These are phyloP conservation scores for Ustilago hordei DNA, from an alignment of 1,284 basidiomycete species.

Conservation along the genomic window DNA sequence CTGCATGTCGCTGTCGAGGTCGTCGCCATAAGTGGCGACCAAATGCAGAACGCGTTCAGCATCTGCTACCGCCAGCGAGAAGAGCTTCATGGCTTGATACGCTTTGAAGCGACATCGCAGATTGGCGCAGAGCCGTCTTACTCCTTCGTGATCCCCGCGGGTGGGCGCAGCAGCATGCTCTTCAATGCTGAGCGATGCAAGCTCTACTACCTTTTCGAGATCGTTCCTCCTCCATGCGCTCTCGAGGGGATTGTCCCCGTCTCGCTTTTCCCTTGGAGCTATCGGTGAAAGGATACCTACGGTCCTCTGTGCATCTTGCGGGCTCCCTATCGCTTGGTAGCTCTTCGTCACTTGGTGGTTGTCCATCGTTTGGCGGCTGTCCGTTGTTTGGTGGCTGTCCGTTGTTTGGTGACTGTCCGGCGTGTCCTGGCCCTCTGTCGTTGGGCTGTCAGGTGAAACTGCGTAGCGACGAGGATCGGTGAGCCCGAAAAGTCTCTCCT, in stretches of 20 bases:
- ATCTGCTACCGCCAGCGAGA: slow-evolving; percentile 10
- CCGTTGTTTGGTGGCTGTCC: background rate
- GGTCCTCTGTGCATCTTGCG: background rate
- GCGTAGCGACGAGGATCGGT: background rate
- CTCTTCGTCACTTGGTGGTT: background rate
- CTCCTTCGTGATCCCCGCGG: background rate
- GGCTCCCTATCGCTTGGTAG: background rate
- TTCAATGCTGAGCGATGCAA: slow-evolving; percentile 9
- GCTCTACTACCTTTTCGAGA: slow-evolving; percentile 10
- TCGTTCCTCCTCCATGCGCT: slow-evolving; percentile 9
- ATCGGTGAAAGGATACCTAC: background rate
- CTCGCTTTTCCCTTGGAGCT: background rate
- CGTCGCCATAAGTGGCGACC: background rate
- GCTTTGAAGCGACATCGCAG: slow-evolving; percentile 12
- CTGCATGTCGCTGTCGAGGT: background rate
- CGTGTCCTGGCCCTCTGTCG: background rate
- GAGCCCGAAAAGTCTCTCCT: background rate
- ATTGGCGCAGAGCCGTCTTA: slow-evolving; percentile 1
- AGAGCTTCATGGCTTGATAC: slow-evolving; percentile 4
- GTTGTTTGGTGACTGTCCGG: background rate
- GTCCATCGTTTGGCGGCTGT: background rate
- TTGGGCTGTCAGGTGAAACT: background rate
- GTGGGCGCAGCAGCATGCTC: background rate
- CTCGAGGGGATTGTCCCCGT: background rate
- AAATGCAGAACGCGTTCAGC: slow-evolving; percentile 11